A percentile compares a stretch with the other conserved stretches of the same genome.
phyloP scores from a whole-genome alignment of 352 stramenopile genomes.

The Pythium brassicae region DNA sequence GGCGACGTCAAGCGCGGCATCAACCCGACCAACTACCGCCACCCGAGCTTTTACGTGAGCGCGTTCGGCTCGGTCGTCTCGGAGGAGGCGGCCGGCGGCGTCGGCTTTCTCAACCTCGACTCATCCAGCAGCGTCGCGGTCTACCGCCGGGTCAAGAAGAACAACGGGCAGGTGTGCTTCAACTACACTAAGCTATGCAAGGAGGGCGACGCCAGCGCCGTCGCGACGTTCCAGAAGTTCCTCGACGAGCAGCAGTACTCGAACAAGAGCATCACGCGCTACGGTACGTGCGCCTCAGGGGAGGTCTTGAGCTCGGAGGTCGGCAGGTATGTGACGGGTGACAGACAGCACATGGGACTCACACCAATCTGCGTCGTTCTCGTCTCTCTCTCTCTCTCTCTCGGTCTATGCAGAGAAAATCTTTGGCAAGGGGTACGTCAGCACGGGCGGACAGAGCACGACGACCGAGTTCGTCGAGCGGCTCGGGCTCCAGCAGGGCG shows the following conservation, averaged over 20 bases:
- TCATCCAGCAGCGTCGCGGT: slow-evolving; percentile 56
- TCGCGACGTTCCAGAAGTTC: slow-evolving; percentile 68
- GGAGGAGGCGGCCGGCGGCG: slow-evolving; percentile 26
- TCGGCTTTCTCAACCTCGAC: slow-evolving; percentile 63
- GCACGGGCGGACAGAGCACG: slow-evolving; percentile 54
- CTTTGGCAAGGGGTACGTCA: slow-evolving; percentile 71
- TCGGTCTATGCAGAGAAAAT: slow-evolving; percentile 48
- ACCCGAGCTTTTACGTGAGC: slow-evolving; percentile 59
- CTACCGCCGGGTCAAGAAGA: slow-evolving; percentile 78
- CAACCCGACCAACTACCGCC: slow-evolving; percentile 69
- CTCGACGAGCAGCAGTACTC: slow-evolving; percentile 72
- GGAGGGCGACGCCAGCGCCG: slow-evolving; percentile 24
- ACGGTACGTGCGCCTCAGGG: too few relatives aligned
- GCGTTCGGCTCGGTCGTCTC: slow-evolving; percentile 47
- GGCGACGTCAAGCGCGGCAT: slow-evolving; percentile 52
- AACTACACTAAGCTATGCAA: slow-evolving; percentile 58
- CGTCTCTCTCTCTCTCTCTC: not conserved
- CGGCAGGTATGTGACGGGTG: too few relatives aligned
- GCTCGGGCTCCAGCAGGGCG: slow-evolving; percentile 49
- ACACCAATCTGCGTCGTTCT: too few relatives aligned
- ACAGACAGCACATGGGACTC: too few relatives aligned
- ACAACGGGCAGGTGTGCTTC: slow-evolving; percentile 80
- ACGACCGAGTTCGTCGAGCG: slow-evolving; percentile 71
- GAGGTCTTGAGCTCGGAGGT: too few relatives aligned
- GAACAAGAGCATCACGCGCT: slow-evolving; percentile 59